A percentile compares a stretch with the other conserved stretches of the same genome.
Evolutionary conservation across 805 yeast species (phyloP).

Genomic region (Candida chilensis): DNA sequence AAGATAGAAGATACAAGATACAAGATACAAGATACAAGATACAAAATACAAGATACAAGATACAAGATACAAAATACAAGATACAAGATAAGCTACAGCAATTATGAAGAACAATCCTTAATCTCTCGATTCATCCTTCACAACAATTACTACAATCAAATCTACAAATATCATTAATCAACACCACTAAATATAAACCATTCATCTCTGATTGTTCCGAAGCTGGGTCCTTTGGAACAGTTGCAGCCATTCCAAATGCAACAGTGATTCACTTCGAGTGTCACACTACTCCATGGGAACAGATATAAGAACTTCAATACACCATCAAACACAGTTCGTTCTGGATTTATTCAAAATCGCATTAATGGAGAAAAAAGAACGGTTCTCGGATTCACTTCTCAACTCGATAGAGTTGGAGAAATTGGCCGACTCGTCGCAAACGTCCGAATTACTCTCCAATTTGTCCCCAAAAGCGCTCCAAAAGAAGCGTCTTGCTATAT

Average conservation of each 20-base stretch:
- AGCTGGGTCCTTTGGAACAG: no score
- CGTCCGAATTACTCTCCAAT: slow-evolving; percentile 29
- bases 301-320: not conserved
- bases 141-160: slow-evolving; percentile 1
- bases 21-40: no score
- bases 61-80: no score
- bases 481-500: slow-evolving; percentile 63
- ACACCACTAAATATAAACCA: not conserved
- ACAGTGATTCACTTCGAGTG: no score
- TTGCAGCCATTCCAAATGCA: no score
- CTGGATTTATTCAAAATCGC: no score
- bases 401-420: slow-evolving; percentile 37
- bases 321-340: no score
- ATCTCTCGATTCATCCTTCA: slow-evolving; percentile 2
- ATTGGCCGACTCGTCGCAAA: slow-evolving; percentile 41
- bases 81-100: no score
- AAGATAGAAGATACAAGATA: no score
- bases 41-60: no score
- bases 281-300: not conserved
- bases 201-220: not conserved
- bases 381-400: slow-evolving; percentile 13
- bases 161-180: slow-evolving; percentile 8
- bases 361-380: slow-evolving; percentile 2
- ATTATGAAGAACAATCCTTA: no score
- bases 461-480: slow-evolving; percentile 61